phyloP scores from a whole-genome alignment of 805 yeast species.

The Wickerhamomyces rabaulensis region DNA sequence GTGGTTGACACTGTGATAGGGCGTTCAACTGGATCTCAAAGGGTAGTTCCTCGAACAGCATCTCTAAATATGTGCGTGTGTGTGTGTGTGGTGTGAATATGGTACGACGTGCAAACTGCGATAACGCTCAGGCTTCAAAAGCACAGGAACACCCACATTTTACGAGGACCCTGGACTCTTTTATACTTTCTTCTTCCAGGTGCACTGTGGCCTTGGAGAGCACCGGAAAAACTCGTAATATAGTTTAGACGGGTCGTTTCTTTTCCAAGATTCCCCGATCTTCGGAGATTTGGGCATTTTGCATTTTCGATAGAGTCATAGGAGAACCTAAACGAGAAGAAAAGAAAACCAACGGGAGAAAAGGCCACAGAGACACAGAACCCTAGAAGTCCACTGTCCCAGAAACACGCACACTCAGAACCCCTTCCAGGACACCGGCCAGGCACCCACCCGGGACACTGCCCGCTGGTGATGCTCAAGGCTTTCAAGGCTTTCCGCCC shows the following conservation, averaged over 20 bases:
- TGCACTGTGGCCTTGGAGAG: neutral
- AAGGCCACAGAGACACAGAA: too few species aligned
- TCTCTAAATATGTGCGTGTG: neutral
- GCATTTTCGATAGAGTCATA: neutral
- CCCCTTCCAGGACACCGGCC: too few species aligned
- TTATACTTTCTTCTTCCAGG: too few species aligned
- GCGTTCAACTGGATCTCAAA: slow-evolving; percentile 11
- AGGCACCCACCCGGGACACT: too few species aligned
- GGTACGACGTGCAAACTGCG: neutral
- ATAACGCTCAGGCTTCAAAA: neutral
- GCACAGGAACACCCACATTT: neutral
- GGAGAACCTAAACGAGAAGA: neutral
- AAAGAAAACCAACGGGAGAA: too few species aligned
- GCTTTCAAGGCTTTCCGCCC: too few species aligned
- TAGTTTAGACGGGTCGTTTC: neutral
- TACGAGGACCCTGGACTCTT: neutral
- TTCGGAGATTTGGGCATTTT: neutral
- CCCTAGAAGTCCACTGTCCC: too few species aligned
- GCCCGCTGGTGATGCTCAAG: too few species aligned
- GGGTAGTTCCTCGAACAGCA: slow-evolving; percentile 7
- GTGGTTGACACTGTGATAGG: slow-evolving; percentile 7
- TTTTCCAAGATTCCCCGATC: neutral
- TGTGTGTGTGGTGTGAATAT: neutral
- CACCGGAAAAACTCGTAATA: neutral
- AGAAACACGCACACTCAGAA: too few species aligned